These are phyloP conservation scores for Xylaria sp. DNA, from an alignment of 495 filamentous ascomycete genomes.

Conservation along the genomic window DNA sequence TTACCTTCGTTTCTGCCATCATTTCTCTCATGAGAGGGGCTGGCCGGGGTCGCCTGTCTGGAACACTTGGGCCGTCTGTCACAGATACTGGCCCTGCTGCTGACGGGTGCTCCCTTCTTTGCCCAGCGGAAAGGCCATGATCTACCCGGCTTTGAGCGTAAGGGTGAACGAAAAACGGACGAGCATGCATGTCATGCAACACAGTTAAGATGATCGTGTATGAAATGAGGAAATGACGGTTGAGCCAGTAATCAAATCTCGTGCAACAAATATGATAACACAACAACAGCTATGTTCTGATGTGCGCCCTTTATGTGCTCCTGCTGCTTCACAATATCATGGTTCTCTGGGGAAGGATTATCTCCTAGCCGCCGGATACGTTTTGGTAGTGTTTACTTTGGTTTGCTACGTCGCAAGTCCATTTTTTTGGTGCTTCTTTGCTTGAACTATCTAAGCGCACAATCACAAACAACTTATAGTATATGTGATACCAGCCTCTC, in stretches of 20 bases:
- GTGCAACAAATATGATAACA: background rate
- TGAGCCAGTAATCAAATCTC: background rate
- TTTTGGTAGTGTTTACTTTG: background rate
- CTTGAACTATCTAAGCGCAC: background rate
- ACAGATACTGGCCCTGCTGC: background rate
- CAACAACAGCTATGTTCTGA: background rate
- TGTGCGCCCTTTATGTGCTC: background rate
- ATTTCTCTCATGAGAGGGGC: slow-evolving; percentile 4
- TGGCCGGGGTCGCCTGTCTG: background rate
- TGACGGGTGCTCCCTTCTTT: background rate
- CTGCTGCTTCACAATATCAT: background rate
- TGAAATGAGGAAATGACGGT: background rate
- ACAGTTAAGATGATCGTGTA: background rate
- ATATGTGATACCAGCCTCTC: background rate
- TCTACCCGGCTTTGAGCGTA: background rate
- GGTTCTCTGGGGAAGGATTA: background rate
- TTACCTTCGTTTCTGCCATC: slow-evolving; percentile 35
- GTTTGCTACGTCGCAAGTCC: background rate
- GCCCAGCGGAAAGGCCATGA: background rate
- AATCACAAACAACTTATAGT: background rate
- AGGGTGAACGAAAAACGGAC: slow-evolving; percentile 24
- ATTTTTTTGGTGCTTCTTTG: background rate
- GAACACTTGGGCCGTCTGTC: background rate
- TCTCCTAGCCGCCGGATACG: background rate
- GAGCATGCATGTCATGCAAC: background rate